Evolutionary conservation across 2,329 filamentous ascomycete genomes (phyloP), one percentile per base, ranked within the genome.

Genomic region (Byssothecium circinans): DNA sequence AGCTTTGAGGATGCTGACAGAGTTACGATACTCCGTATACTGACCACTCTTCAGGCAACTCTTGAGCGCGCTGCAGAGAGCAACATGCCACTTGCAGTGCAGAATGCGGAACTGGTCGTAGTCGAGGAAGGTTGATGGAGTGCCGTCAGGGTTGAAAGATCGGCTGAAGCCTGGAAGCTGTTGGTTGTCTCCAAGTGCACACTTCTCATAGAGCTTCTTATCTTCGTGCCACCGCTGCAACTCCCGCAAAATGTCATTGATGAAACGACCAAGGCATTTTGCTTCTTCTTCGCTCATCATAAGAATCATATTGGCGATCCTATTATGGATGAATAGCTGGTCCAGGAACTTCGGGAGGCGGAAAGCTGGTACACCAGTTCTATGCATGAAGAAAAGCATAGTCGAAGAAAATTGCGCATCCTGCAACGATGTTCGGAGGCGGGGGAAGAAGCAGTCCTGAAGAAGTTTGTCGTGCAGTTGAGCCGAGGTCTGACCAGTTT

Each of bases 1-100:
- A 10, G 83, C 81, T 67, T 94, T 95, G 49, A 99, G 78, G 3
- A 97, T 80, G 48, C 88, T 94, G 57, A 97, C 95, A 36, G 91
- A 90, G 67, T 99, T 99, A 45, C 92, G 86, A 66, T 97, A 95
- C 69, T 96, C 91, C 87, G 96, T 96, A 82, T 94, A 99, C 71
- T 97, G 92, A 25, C 83, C 85, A 22, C 87, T 86, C 15, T 84
- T 83, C 38, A 99, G 79, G 67, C 92, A 96, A 30, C 81, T 81
- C 67, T 91, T 91, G 45, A 99, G 76, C 2, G 92, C 89, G 41
- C 77, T 82, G 60, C 87, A 88, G 35, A 99, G 75, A 54, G 88
- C 84, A 60, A 87, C 85, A 70, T 99, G 95, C 91, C 92, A 97
- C 59, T 89, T 88, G 76, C 88, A 94, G 25, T 96, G 78, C 43